These are phyloP conservation scores for Aureobasidium mangrovei DNA, from an alignment of 2,329 filamentous ascomycete species.

Conservation along the genomic window DNA sequence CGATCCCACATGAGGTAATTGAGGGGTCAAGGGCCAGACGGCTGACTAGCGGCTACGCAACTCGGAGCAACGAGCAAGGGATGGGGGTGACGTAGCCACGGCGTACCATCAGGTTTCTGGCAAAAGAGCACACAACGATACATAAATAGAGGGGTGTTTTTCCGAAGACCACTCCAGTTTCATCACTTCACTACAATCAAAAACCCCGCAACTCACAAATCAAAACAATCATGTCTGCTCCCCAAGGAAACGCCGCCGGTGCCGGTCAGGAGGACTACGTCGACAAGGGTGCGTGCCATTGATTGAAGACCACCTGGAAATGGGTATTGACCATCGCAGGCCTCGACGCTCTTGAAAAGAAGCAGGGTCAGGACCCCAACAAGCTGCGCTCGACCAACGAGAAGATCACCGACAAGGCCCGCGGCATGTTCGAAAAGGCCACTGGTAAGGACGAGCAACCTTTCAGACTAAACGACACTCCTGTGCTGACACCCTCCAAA, in stretches of 20 bases:
- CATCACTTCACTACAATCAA: not conserved
- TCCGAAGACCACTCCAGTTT: no score
- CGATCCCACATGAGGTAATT: no score
- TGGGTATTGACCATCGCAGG: conserved; percentile 3
- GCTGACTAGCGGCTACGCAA: no score
- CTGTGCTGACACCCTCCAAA: not conserved
- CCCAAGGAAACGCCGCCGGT: conserved; percentile 2
- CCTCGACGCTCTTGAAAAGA: conserved; percentile 17
- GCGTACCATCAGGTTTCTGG: no score
- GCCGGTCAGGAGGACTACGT: conserved; percentile 21
- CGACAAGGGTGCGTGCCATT: conserved; percentile 20
- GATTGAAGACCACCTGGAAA: no score
- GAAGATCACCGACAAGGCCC: conserved; percentile 27
- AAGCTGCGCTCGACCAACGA: conserved; percentile 25
- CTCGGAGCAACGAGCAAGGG: no score
- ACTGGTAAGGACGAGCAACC: conserved; percentile 20
- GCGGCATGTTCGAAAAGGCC: conserved; percentile 25
- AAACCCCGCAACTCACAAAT: conserved; percentile 5
- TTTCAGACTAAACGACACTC: no score
- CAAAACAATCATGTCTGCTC: conserved; percentile 13
- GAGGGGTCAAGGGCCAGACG: no score
- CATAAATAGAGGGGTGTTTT: no score
- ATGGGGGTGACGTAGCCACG: no score
- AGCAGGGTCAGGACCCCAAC: conserved; percentile 19
- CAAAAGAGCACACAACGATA: no score